Evolutionary conservation across 139 green algal species (phyloP).

Genomic region (Coelastrella sp.): DNA sequence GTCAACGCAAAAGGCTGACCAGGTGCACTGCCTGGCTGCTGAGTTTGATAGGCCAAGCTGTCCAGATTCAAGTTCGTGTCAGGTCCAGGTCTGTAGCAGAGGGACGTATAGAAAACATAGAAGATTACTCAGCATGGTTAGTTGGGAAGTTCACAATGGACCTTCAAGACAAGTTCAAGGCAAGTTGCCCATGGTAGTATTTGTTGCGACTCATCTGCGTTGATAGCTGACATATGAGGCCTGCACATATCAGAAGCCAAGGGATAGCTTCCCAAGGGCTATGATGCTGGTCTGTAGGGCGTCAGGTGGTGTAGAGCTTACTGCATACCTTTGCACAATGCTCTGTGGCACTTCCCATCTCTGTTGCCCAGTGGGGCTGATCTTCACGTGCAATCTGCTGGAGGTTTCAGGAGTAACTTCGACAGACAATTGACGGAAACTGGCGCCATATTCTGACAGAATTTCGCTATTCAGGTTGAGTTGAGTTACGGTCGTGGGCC

Average conservation of each 20-base stretch:
- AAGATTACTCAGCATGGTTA: too few species aligned
- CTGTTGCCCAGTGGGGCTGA: background rate
- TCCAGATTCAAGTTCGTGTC: background rate
- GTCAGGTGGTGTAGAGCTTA: background rate
- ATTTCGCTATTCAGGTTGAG: constrained; percentile 14
- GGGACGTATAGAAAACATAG: background rate
- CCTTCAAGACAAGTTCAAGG: too few species aligned
- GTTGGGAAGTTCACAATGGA: too few species aligned
- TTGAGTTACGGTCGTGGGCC: background rate
- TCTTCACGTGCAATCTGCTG: constrained; percentile 36
- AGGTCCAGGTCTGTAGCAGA: constrained; percentile 1
- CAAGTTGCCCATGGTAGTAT: too few species aligned
- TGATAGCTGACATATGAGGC: too few species aligned
- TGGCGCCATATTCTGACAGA: background rate
- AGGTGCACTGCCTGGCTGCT: background rate
- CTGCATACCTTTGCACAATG: constrained; percentile 9
- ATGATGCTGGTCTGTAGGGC: background rate
- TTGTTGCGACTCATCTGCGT: too few species aligned
- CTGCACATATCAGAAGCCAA: too few species aligned
- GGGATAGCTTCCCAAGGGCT: too few species aligned
- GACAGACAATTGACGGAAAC: constrained; percentile 14
- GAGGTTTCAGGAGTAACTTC: constrained; percentile 32
- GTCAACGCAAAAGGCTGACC: constrained; percentile 28
- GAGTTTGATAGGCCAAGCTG: constrained; percentile 8
- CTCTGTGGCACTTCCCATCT: constrained; percentile 41